These are phyloP conservation scores for Oenanthe sinensis DNA, from an alignment of 129 eudicot genomes.

Conservation along the genomic window DNA sequence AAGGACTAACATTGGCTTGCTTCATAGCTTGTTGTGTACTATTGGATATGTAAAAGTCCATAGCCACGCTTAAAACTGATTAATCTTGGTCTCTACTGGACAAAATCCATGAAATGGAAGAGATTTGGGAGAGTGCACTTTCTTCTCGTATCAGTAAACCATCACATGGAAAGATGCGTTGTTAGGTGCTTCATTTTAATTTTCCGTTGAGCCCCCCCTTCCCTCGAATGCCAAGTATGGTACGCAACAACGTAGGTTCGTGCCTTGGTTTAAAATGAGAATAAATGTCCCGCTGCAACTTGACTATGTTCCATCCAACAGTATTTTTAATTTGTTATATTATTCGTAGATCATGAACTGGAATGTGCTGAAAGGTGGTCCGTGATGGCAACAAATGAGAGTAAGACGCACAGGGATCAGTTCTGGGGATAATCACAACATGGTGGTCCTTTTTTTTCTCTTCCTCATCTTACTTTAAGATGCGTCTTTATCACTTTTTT, in stretches of 20 bases:
- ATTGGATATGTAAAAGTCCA: neutral
- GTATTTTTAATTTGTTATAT: neutral
- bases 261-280: neutral
- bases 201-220: neutral
- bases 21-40: neutral
- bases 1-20: neutral
- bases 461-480: neutral
- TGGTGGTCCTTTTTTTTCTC: constrained; percentile 9
- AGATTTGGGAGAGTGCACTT: neutral
- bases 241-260: neutral
- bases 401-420: neutral
- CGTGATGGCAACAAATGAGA: constrained; percentile 1
- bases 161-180: neutral
- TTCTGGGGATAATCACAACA: constrained; percentile 6
- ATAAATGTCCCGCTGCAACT: neutral
- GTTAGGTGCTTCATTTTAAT: neutral
- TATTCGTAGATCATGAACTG: neutral
- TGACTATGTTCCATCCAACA: neutral
- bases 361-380: constrained; percentile 8
- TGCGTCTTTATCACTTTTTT: neutral
- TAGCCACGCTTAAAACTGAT: neutral
- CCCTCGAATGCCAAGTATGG: neutral
- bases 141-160: neutral
- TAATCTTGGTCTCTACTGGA: too few relatives aligned
- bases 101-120: neutral